Evolutionary conservation across 2,329 filamentous ascomycete species (phyloP).

Genomic region (Canariomyces notabilis): DNA sequence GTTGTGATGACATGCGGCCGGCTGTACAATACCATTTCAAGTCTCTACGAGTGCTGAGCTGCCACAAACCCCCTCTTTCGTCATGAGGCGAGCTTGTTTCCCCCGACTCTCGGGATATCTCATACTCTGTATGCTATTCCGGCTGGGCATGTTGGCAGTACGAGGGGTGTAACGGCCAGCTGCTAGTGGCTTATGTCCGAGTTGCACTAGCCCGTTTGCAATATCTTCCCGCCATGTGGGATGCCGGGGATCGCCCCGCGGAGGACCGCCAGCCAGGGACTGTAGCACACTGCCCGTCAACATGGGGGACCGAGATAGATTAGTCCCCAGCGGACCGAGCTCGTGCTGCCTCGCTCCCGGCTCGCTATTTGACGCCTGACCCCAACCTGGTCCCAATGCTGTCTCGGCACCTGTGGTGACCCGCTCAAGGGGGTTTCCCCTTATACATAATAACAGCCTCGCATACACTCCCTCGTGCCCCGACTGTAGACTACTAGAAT

Average conservation of each 20-base stretch:
- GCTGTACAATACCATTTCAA: too few relatives aligned
- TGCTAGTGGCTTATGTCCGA: neutral
- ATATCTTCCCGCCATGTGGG: constrained; percentile 17
- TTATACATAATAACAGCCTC: constrained; percentile 9
- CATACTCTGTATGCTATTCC: too few relatives aligned
- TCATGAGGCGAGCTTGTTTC: neutral
- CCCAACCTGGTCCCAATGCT: constrained; percentile 10
- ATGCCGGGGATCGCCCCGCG: constrained; percentile 14
- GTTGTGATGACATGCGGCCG: too few relatives aligned
- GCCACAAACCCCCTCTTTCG: neutral
- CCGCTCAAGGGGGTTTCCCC: constrained; percentile 3
- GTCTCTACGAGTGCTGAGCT: neutral
- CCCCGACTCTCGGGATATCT: constrained; percentile 7
- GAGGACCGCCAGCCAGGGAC: constrained; percentile 18
- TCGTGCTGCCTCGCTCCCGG: constrained; percentile 1
- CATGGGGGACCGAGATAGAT: constrained; percentile 10
- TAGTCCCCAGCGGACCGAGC: constrained; percentile 4
- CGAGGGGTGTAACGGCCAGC: constrained; percentile 8
- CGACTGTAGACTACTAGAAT: constrained; percentile 1
- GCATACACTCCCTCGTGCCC: constrained; percentile 3
- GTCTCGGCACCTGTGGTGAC: constrained; percentile 19
- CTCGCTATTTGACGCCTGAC: constrained; percentile 13
- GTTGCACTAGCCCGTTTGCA: constrained; percentile 3
- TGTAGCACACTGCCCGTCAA: constrained; percentile 1
- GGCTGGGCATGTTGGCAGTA: constrained; percentile 1